Base-by-base conservation (phyloP, 805 yeast genomes). In the Monosporozyma aerobia region DNA sequence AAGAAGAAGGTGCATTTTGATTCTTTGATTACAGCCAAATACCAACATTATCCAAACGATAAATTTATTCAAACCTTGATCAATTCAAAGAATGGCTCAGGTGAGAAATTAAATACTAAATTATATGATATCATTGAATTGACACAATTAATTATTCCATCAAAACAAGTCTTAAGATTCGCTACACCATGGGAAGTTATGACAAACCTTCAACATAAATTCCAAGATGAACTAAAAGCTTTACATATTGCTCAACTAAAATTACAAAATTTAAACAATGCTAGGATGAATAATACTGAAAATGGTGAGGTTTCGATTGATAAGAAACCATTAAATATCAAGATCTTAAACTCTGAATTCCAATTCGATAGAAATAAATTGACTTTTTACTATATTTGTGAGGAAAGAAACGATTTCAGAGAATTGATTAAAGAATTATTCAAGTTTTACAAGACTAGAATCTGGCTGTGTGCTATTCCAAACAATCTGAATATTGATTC, bases 341-440 rank as follows among this genome's bases (percentile, higher is more conserved):
- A 79, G 59, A 76, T 87, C 49, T 73, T 85, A 57, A 86, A 82
- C 64, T 85, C 88, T 1, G 95, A 87, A 66, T 86, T 83, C 67
- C 95, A 87, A 68, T 86, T 84, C 67, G 94, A 87, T 65, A 79
- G 86, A 54, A 84, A 85, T 63, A 87, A 87, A 59, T 73, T 86
- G 56, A 86, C 85, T 6, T 83, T 86, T 59, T 86, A 85, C 67
- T 84, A 83, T 62, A 75, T 73, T 52, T 76, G 84, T 61, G 75
- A 78, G 48, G 81, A 81, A 60, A 71, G 94, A 58, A 77, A 85
- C 52, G 94, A 87, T 63, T 85, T 85, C 64, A 73, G 92, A 53
- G 85, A 80, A 47, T 73, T 85, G 61, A 85, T 85, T 51, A 80
- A 85, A 54, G 92, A 85, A 61, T 69, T 85, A 32, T 85, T 84